Conservation (phyloP, 2,329 filamentous ascomycete genomes). For the Aspergillus brunneoviolaceus region DNA sequence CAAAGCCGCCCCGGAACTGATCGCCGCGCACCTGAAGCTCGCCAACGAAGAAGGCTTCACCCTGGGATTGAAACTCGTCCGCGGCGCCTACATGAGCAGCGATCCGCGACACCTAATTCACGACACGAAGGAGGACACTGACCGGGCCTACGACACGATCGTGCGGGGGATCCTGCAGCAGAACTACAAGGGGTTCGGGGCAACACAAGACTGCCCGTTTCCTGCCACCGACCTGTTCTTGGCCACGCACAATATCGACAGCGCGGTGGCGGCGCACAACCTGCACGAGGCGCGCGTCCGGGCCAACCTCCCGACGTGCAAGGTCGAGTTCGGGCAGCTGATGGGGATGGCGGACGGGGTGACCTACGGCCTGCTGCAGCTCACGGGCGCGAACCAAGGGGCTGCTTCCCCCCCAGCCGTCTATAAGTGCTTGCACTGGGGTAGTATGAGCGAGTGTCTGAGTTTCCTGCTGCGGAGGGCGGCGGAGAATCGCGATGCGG, state of each 20-base stretch:
- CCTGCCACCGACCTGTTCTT: conserved; percentile 66
- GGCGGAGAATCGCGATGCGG: conserved; percentile 61
- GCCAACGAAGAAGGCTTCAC: conserved; percentile 63
- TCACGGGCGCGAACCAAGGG: conserved; percentile 31
- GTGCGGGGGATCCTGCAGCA: conserved; percentile 65
- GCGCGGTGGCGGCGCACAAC: conserved; percentile 57
- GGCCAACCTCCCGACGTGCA: conserved; percentile 44
- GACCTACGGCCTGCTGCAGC: conserved; percentile 53
- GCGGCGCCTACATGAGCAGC: conserved; percentile 70
- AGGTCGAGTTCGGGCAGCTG: conserved; percentile 56
- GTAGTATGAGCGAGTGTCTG: conserved; percentile 69
- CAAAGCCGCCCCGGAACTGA: conserved; percentile 58
- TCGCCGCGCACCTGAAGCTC: conserved; percentile 60
- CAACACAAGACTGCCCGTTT: conserved; percentile 38
- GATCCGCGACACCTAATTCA: conserved; percentile 71
- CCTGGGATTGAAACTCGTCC: conserved; percentile 72
- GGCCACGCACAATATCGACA: conserved; percentile 78
- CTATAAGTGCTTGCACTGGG: conserved; percentile 60
- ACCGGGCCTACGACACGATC: conserved; percentile 70
- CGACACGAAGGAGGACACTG: conserved; percentile 70
- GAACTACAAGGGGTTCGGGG: conserved; percentile 28
- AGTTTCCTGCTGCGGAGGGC: conserved; percentile 65
- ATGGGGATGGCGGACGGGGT: conserved; percentile 64
- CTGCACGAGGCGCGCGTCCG: conserved; percentile 49
- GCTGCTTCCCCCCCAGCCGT: conserved; percentile 40